Evolutionary conservation across 2,329 filamentous ascomycete species (phyloP), one percentile per base, ranked within the genome.

Genomic region (Aspergillus japonicus): DNA sequence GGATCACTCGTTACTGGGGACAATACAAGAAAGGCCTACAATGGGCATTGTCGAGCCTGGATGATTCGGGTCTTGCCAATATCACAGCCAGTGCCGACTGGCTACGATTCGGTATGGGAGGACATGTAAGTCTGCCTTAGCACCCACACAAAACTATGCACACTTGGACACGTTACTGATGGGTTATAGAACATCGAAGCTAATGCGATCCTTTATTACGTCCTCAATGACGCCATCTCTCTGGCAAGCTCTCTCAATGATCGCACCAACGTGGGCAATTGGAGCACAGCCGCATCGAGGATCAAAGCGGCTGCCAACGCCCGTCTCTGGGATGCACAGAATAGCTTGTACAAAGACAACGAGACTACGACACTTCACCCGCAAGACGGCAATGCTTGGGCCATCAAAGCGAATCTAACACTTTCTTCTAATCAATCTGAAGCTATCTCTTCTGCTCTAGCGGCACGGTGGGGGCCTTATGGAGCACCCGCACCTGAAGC

Each of bases 21-120:
- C 69, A 75, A 47, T 81, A 75, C 61, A 79, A 82, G 62, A 69
- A 74, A 1, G 81, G 74, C 0, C 57, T 83, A 0, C 67, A 74
- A 29, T 82, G 76, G 64, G 76, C 79, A 0, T 62, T 81, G 29
- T 66, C 65, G 16, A 75, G 73, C 53, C 75, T 83, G 14, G 78
- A 82, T 57, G 64, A 70, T 0, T 75, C 72, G 3, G 77, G 78
- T 5, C 62, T 83, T 44, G 78, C 80, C 64, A 82, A 82, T 59
- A 75, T 81, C 8, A 82, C 79, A 0, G 69, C 73, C 1, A 62
- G 70, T n/a, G 60, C 64, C 5, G 81, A 83, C 68, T 83, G 80
- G 81, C 69, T 81, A 4, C 74, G 80, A 7, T 78, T 76, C 58
- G 80, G 80, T n/a, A 82, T 82, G 80, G 80, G 80, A 10, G 80